Percentiles rank a stretch among this genome's conserved stretches.
phyloP scores from a whole-genome alignment of 495 filamentous ascomycete genomes.

The Usnea hakonensis region DNA sequence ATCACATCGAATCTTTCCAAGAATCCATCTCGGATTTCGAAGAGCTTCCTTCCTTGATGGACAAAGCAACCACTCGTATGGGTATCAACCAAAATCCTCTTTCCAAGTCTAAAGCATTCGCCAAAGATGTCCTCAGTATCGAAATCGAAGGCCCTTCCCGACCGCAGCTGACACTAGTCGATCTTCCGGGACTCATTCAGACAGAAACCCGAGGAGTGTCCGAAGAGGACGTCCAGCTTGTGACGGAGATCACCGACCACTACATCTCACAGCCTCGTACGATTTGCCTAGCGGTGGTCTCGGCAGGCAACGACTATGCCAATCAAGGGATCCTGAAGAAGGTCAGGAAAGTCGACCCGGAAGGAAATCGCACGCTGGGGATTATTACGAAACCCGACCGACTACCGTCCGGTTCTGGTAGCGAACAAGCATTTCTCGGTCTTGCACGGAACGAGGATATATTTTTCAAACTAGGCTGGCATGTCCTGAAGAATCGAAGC shows the following conservation, averaged over 20 bases:
- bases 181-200: constrained; percentile 55
- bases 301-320: constrained; percentile 41
- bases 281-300: constrained; percentile 58
- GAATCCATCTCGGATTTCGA: constrained; percentile 14
- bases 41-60: constrained; percentile 35
- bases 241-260: constrained; percentile 41
- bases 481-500: too few relatives aligned
- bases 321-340: constrained; percentile 43
- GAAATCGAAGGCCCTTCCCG: constrained; percentile 51
- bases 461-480: too few relatives aligned
- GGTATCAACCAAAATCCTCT: background rate
- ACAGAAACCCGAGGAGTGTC: constrained; percentile 35
- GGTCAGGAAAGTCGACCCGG: constrained; percentile 34
- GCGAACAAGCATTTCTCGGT: too few relatives aligned
- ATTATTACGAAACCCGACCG: constrained; percentile 43
- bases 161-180: constrained; percentile 58
- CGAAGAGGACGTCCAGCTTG: constrained; percentile 36
- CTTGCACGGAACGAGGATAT: too few relatives aligned
- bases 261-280: constrained; percentile 52
- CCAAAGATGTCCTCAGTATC: constrained; percentile 55
- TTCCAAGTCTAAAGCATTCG: constrained; percentile 37
- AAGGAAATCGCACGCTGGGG: constrained; percentile 42
- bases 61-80: constrained; percentile 20
- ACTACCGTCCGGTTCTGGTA: too few relatives aligned
- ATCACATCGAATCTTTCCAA: background rate